Percentiles rank a stretch among this genome's conserved stretches.
Conservation (phyloP, 805 yeast genomes). For the Starmera dryadoides region DNA sequence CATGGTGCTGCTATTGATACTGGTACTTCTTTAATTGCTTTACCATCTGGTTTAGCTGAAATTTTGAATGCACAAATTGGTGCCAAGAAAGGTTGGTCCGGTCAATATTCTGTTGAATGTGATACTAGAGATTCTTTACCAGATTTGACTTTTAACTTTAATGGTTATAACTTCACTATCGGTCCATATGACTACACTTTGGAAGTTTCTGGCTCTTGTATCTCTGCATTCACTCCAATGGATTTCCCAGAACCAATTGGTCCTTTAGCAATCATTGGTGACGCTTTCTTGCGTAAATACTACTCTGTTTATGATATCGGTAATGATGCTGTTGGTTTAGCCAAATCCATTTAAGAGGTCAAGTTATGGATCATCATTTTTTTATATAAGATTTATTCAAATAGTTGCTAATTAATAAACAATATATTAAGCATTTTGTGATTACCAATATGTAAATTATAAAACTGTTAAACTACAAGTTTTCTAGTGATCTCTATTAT, state of each 20-base stretch:
- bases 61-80: slow-evolving; percentile 93
- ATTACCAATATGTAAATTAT: too few relatives aligned
- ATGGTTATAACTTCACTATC: slow-evolving; percentile 88
- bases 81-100: slow-evolving; percentile 95
- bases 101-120: slow-evolving; percentile 94
- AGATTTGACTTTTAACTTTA: slow-evolving; percentile 83
- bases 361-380: too few relatives aligned
- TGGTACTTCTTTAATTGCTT: slow-evolving; percentile 92
- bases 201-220: slow-evolving; percentile 92
- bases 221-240: slow-evolving; percentile 94
- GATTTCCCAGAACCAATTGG: slow-evolving; percentile 97
- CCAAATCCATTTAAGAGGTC: slow-evolving; percentile 51
- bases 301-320: slow-evolving; percentile 92
- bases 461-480: too few relatives aligned
- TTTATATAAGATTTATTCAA: too few relatives aligned
- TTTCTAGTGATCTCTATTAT: too few relatives aligned
- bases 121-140: slow-evolving; percentile 77
- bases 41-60: slow-evolving; percentile 95
- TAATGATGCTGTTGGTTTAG: slow-evolving; percentile 91
- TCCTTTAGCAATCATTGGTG: slow-evolving; percentile 94
- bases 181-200: slow-evolving; percentile 86
- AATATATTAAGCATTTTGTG: too few relatives aligned
- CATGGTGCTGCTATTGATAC: slow-evolving; percentile 98
- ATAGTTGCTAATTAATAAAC: too few relatives aligned
- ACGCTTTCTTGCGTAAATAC: slow-evolving; percentile 91